Evolutionary conservation across 2,329 filamentous ascomycete genomes (phyloP), one percentile per base, ranked within the genome.

Genomic region (Fusarium euwallaceae): DNA sequence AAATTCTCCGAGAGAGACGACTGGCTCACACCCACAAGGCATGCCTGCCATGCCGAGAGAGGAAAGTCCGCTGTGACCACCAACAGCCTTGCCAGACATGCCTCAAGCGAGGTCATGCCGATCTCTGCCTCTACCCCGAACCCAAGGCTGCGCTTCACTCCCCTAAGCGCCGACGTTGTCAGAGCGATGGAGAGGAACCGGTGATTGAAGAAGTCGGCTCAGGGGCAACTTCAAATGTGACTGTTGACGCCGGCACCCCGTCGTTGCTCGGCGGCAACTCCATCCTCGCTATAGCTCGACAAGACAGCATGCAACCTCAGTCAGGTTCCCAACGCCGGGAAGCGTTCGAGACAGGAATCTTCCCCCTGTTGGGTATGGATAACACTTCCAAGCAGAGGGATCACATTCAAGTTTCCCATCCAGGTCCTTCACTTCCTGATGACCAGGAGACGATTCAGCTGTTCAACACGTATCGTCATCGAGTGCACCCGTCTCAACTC

Each of bases 11-110:
- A 16, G 60, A 64, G 9, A 63, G 64, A 29, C 69, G 64, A 14
- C 39, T 64, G 5, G 34, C 64, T n/a, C 69, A 65, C 3, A 83
- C 90, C 12, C 81, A 85, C 12, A 87, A 90, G 56, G 89, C 71
- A 4, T 74, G 71, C 11, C n/a, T 73, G 2, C 70, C 67, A 1
- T 74, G 64, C 4, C n/a, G 71, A 3, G 71, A 74, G 63, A 63
- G 71, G 11, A 74, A 74, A 1, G 67, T 73, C 4, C 63, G 71
- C 17, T 74, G 64, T 16, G 62, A 71, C 22, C 71, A 66, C 43
- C 17, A 71, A 45, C 67, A 68, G 20, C 71, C 71, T 7, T 73
- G 71, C 5, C 61, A 73, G 34, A 63, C 71, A 17, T 74, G 71
- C 43, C n/a, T 62, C 45, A 73, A 51, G 11, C 70, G 70, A 17